These are phyloP conservation scores for Leccinum longicurvipes DNA, from an alignment of 768 basidiomycete species.

Conservation along the genomic window DNA sequence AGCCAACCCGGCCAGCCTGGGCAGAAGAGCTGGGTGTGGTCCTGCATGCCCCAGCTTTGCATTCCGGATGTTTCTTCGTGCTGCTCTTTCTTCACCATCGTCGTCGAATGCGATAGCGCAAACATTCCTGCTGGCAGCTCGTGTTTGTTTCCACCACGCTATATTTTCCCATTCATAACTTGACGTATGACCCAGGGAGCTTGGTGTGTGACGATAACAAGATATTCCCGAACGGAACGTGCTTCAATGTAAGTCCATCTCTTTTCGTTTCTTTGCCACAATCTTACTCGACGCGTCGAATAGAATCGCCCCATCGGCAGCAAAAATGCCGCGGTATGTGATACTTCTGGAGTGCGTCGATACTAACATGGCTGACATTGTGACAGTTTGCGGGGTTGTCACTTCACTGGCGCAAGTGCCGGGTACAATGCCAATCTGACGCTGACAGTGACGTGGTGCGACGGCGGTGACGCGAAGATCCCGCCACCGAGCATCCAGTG, in stretches of 20 bases:
- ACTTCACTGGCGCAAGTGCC: neutral
- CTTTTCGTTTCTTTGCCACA: neutral
- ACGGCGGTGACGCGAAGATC: neutral
- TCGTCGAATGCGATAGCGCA: constrained; percentile 6
- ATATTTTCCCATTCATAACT: neutral
- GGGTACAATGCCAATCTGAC: neutral
- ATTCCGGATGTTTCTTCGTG: neutral
- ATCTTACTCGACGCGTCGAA: neutral
- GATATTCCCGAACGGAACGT: constrained; percentile 2
- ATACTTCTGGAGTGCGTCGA: neutral
- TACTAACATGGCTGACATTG: neutral
- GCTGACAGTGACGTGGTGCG: neutral
- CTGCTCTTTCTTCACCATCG: constrained; percentile 9
- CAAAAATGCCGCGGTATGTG: neutral
- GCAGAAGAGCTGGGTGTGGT: neutral
- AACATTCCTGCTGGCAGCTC: constrained; percentile 1
- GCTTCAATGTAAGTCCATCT: constrained; percentile 2
- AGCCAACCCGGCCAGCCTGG: neutral
- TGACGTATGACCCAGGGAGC: neutral
- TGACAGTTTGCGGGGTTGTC: neutral
- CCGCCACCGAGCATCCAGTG: neutral
- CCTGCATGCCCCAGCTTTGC: neutral
- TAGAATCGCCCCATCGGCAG: neutral
- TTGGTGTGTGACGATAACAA: constrained; percentile 2
- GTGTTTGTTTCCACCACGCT: neutral